Evolutionary conservation across 108 stramenopile species (phyloP), one percentile per base, ranked within the genome.

Genomic region (Cyclotella choctawhatcheeana): DNA sequence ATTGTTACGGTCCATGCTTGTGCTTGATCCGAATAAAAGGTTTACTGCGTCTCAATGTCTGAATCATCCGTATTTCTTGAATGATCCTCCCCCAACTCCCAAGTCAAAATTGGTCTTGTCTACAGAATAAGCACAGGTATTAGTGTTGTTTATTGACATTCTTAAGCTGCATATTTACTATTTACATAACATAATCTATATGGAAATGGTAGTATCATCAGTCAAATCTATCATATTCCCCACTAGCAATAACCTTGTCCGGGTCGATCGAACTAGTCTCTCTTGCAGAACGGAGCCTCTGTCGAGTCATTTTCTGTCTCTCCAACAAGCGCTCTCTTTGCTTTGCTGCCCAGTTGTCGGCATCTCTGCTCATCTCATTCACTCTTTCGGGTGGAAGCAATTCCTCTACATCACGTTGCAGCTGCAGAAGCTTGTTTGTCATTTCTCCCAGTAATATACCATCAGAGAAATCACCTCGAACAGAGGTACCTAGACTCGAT

Each of bases 31-130:
- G 17, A 95, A 95, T 64, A 89, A 88, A 71, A 73, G 93, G 33
- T 92, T 95, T 64, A 81, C 88, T 18, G 93, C 93, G 40, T 79
- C 85, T 10, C 90, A 95, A 64, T 85, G 84, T 26, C 68, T 95
- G 52, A 87, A 76, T 82, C 93, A 95, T 78, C 93, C 93, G 2
- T 95, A 95, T 78, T 95, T 95, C 58, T 74, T 79, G 26, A 95
- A 91, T 72, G 91, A 95, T 70, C 93, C 93, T 32, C 83, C 85
- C n/a, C 91, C 91, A 8, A 95, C 93, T 31, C 88, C 89, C 6
- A 91, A 95, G 71, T 86, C 86, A 54, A 90, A 91, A 55, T 64
- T 94, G 17, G 76, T 90, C 20, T 69, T 93, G 27, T 78, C 70
- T 1, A 67, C 64, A 18, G 70, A 78, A 20, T 71, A 59, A 65